Conservation (phyloP, 2,329 filamentous ascomycete species). For the Emergomyces orientalis region DNA sequence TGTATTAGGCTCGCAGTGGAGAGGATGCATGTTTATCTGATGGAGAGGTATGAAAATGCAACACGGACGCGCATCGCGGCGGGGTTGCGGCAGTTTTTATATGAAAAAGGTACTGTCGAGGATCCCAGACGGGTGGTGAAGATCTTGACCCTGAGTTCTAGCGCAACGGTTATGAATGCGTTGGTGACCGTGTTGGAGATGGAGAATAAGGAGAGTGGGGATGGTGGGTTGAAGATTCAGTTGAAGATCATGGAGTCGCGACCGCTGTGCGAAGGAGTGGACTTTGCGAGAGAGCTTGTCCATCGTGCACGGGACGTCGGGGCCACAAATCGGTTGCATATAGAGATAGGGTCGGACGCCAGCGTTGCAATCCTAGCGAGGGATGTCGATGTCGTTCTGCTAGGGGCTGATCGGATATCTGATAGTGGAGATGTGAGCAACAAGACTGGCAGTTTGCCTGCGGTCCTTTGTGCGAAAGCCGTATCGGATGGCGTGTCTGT, state of each 20-base stretch:
- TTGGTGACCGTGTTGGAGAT: constrained; percentile 12
- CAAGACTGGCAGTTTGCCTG: constrained; percentile 55
- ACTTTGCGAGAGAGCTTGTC: constrained; percentile 42
- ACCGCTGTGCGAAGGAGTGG: constrained; percentile 56
- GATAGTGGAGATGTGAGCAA: constrained; percentile 52
- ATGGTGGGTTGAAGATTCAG: constrained; percentile 20
- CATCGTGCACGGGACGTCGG: constrained; percentile 19
- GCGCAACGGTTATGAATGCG: constrained; percentile 47
- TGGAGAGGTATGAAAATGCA: constrained; percentile 7
- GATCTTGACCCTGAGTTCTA: constrained; percentile 54
- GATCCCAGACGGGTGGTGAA: constrained; percentile 27
- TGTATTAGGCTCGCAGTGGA: not conserved
- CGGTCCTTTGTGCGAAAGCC: constrained; percentile 47
- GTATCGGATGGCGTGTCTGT: constrained; percentile 44
- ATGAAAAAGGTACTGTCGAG: constrained; percentile 6
- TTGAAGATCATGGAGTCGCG: constrained; percentile 57
- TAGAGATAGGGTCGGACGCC: constrained; percentile 53
- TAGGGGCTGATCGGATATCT: constrained; percentile 57
- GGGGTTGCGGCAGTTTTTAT: constrained; percentile 20
- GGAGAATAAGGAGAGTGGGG: not conserved
- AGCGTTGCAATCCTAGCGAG: constrained; percentile 46
- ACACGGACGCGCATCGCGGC: constrained; percentile 15
- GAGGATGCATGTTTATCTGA: constrained; percentile 19
- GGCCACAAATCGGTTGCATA: constrained; percentile 23
- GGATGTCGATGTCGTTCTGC: constrained; percentile 48